A percentile compares a stretch with the other conserved stretches of the same genome.
Evolutionary conservation across 2,329 filamentous ascomycete species (phyloP).

Genomic region (Beauveria australis): DNA sequence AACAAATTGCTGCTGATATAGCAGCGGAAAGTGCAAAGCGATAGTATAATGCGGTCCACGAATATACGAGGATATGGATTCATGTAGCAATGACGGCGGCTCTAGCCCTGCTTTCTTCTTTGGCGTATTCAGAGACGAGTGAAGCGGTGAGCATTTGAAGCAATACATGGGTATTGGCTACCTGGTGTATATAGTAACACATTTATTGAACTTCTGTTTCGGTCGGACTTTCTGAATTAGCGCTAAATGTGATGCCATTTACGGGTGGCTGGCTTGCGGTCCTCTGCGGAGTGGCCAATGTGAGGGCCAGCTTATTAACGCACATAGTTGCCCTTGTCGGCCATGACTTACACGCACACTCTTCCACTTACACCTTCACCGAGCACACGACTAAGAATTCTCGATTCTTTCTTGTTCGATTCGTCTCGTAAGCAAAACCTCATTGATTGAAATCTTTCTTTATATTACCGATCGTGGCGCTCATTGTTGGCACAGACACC

Average conservation of each 20-base stretch:
- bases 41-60: background rate
- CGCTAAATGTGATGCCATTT: background rate
- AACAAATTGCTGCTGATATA: conserved; percentile 19
- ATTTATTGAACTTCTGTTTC: background rate
- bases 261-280: background rate
- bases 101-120: background rate
- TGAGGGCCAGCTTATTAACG: background rate
- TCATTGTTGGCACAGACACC: too few species aligned
- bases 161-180: background rate
- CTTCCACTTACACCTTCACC: conserved; percentile 6
- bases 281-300: background rate
- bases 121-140: background rate
- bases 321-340: background rate
- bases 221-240: background rate
- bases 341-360: conserved; percentile 2
- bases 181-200: background rate
- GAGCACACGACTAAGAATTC: background rate
- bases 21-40: conserved; percentile 7
- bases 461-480: too few species aligned
- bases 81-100: background rate
- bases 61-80: background rate
- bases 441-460: too few species aligned
- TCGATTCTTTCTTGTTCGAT: background rate
- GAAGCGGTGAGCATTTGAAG: background rate
- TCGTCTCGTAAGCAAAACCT: too few species aligned